phyloP scores from a whole-genome alignment of 2,329 filamentous ascomycete species.

The Sarocladium kiliense region DNA sequence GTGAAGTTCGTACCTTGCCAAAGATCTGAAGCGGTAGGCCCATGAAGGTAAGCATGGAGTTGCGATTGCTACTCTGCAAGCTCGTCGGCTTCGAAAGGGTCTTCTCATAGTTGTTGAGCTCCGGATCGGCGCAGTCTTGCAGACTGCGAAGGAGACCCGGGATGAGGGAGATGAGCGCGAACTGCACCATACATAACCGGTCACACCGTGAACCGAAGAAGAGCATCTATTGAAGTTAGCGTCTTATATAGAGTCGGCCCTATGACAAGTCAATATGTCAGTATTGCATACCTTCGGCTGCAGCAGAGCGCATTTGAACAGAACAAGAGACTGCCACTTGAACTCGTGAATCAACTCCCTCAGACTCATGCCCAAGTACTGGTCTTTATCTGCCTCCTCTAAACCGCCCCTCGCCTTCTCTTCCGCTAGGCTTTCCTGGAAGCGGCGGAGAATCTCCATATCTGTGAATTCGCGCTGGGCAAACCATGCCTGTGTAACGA shows the following conservation, averaged over 20 bases:
- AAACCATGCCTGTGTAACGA: slow-evolving; percentile 96
- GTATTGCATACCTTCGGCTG: slow-evolving; percentile 91
- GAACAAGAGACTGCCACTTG: slow-evolving; percentile 86
- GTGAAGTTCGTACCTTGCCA: slow-evolving; percentile 64
- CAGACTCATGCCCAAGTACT: slow-evolving; percentile 83
- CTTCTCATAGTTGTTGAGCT: slow-evolving; percentile 77
- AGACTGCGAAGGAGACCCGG: slow-evolving; percentile 85
- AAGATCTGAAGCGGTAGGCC: slow-evolving; percentile 92
- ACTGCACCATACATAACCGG: slow-evolving; percentile 95
- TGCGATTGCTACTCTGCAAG: slow-evolving; percentile 84
- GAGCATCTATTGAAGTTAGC: slow-evolving; percentile 65
- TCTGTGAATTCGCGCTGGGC: slow-evolving; percentile 90
- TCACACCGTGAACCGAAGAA: slow-evolving; percentile 98
- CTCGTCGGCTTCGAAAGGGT: slow-evolving; percentile 73
- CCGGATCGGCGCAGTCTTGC: slow-evolving; percentile 94
- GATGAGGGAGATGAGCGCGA: slow-evolving; percentile 91
- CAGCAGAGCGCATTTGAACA: slow-evolving; percentile 88
- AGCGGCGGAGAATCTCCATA: slow-evolving; percentile 80
- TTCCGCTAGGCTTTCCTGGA: slow-evolving; percentile 80
- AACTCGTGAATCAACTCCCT: slow-evolving; percentile 92
- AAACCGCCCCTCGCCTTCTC: slow-evolving; percentile 53
- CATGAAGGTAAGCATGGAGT: slow-evolving; percentile 88
- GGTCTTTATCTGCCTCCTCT: slow-evolving; percentile 71
- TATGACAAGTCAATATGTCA: no score
- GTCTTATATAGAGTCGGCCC: background rate